Conservation (phyloP, 169 alveolate species). For the Plasmodium coatneyi region DNA sequence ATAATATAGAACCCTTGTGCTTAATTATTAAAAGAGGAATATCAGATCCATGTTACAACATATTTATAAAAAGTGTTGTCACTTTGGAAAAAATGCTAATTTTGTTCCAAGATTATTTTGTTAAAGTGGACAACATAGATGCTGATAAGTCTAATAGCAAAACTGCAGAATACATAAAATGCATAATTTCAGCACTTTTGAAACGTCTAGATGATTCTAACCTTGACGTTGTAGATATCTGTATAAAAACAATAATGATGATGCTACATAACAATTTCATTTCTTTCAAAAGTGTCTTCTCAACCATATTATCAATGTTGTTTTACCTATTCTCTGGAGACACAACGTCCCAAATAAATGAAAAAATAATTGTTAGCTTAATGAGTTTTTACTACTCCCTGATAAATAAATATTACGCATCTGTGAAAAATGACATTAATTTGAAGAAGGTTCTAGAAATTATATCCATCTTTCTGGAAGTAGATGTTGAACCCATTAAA, state of each 20-base stretch:
- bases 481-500: constrained; percentile 53
- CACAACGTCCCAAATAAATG: constrained; percentile 58
- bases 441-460: constrained; percentile 69
- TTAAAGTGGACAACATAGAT: constrained; percentile 11
- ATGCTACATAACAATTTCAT: constrained; percentile 68
- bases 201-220: constrained; percentile 73
- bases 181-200: constrained; percentile 70
- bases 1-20: constrained; percentile 69
- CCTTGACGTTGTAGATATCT: constrained; percentile 67
- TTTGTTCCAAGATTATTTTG: constrained; percentile 37
- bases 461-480: constrained; percentile 62
- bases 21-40: constrained; percentile 66
- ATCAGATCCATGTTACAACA: constrained; percentile 52
- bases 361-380: constrained; percentile 73
- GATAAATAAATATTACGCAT: constrained; percentile 64
- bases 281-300: constrained; percentile 64
- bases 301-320: constrained; percentile 69
- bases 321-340: constrained; percentile 60
- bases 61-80: constrained; percentile 64
- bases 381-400: constrained; percentile 74
- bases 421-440: constrained; percentile 70
- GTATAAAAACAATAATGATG: constrained; percentile 74
- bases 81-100: constrained; percentile 55
- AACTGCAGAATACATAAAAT: constrained; percentile 40
- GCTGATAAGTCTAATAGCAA: not conserved